Conservation (phyloP, 768 basidiomycete genomes). For the Xerocomellus amylosporus region DNA sequence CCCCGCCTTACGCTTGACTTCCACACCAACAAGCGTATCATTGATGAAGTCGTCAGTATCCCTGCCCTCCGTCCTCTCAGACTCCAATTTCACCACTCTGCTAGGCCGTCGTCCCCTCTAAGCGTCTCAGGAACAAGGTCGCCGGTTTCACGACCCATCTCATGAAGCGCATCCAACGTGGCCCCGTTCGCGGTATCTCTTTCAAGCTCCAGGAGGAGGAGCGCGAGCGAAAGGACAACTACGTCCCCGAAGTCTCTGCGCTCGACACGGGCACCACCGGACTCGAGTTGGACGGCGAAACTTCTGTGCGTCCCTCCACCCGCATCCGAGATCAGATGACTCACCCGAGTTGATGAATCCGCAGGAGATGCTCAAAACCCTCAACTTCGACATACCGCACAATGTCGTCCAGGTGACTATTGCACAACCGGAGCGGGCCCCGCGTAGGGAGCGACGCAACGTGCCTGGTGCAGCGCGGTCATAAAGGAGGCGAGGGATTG, state of each 20-base stretch:
- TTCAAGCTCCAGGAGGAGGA: slow-evolving; percentile 99
- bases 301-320: slow-evolving; percentile 63
- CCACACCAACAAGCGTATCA: slow-evolving; percentile 99
- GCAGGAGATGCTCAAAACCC: slow-evolving; percentile 81
- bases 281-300: slow-evolving; percentile 88
- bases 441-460: slow-evolving; percentile 70
- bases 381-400: slow-evolving; percentile 94
- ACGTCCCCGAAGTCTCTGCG: slow-evolving; percentile 97
- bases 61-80: slow-evolving; percentile 4
- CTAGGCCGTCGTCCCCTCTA: slow-evolving; percentile 92
- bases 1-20: slow-evolving; percentile 99
- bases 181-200: slow-evolving; percentile 98
- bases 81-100: not conserved
- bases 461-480: slow-evolving; percentile 78
- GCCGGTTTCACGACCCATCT: slow-evolving; percentile 99
- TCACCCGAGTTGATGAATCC: not conserved
- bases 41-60: slow-evolving; percentile 87
- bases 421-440: slow-evolving; percentile 65
- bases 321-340: not conserved
- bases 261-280: slow-evolving; percentile 74
- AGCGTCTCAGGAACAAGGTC: slow-evolving; percentile 99
- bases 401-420: slow-evolving; percentile 63
- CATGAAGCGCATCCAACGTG: slow-evolving; percentile 99
- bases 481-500: slow-evolving; percentile 9
- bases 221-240: slow-evolving; percentile 98